These are phyloP conservation scores for Tinospora cordifolia DNA, from an alignment of 164 flowering plant species.

Conservation along the genomic window DNA sequence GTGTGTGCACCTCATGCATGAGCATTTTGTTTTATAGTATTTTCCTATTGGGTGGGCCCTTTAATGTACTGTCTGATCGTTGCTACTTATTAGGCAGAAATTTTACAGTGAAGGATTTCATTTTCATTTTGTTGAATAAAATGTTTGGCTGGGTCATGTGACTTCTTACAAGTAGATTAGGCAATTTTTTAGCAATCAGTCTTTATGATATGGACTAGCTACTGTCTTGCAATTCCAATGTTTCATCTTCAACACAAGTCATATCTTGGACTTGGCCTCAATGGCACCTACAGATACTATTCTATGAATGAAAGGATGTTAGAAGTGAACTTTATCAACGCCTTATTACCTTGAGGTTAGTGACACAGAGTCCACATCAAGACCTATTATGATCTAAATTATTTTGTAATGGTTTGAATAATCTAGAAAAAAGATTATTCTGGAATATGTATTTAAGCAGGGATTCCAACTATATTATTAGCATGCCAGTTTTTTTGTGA, in stretches of 20 bases:
- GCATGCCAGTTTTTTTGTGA: neutral
- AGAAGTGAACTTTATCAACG: neutral
- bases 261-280: neutral
- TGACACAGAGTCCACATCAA: neutral
- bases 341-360: neutral
- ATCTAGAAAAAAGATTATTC: too few relatives aligned
- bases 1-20: too few relatives aligned
- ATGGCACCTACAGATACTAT: neutral
- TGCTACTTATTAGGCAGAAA: neutral
- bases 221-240: neutral
- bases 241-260: neutral
- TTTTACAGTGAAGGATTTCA: neutral
- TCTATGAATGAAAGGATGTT: too few relatives aligned
- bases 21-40: neutral
- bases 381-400: too few relatives aligned
- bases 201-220: neutral
- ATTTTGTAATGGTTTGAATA: too few relatives aligned
- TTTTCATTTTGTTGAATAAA: neutral
- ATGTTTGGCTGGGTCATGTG: too few relatives aligned
- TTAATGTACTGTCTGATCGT: neutral
- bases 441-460: too few relatives aligned
- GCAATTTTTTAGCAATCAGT: too few relatives aligned
- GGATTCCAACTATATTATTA: neutral
- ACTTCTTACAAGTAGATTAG: too few relatives aligned
- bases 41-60: neutral